Evolutionary conservation across 2,329 filamentous ascomycete genomes (phyloP).

Genomic region (Exophiala dermatitidis): DNA sequence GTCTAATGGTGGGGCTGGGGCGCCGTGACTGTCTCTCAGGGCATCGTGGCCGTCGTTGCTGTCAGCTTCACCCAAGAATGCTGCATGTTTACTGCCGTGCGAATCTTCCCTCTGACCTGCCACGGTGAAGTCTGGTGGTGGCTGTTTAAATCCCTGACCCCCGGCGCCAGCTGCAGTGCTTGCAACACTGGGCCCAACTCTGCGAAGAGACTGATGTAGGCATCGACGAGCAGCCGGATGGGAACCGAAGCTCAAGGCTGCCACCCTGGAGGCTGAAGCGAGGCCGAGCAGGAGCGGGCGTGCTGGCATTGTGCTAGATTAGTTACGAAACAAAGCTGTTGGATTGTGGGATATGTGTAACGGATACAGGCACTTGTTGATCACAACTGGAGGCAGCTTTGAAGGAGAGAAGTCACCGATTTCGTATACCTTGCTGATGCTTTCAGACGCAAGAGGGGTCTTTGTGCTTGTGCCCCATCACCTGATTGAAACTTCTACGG

Average conservation of each 20-base stretch:
- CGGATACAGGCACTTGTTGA: too few relatives aligned
- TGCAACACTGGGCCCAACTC: conserved; percentile 4
- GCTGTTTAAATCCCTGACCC: conserved; percentile 3
- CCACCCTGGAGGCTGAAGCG: conserved; percentile 2
- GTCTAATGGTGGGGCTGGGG: conserved; percentile 13
- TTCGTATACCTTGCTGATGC: too few relatives aligned
- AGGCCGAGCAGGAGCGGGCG: conserved; percentile 13
- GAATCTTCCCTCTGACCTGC: conserved; percentile 6
- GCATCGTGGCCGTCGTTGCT: conserved; percentile 22
- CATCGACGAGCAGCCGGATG: not conserved
- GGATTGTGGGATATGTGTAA: not conserved
- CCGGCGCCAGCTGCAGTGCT: conserved; percentile 4
- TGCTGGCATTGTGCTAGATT: conserved; percentile 11
- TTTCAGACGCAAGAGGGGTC: too few relatives aligned
- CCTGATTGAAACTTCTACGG: too few relatives aligned
- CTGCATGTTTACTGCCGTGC: conserved; percentile 11
- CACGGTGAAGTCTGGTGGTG: conserved; percentile 4
- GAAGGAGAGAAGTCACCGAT: too few relatives aligned
- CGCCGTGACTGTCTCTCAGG: conserved; percentile 10
- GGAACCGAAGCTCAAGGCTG: not conserved
- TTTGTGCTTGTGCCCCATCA: too few relatives aligned
- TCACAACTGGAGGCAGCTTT: too few relatives aligned
- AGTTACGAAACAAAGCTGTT: not conserved
- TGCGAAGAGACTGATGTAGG: conserved; percentile 8
- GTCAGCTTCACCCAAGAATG: conserved; percentile 25